Base-by-base conservation (phyloP, 148 eudicot species). In the Dysphania ambrosioides region DNA sequence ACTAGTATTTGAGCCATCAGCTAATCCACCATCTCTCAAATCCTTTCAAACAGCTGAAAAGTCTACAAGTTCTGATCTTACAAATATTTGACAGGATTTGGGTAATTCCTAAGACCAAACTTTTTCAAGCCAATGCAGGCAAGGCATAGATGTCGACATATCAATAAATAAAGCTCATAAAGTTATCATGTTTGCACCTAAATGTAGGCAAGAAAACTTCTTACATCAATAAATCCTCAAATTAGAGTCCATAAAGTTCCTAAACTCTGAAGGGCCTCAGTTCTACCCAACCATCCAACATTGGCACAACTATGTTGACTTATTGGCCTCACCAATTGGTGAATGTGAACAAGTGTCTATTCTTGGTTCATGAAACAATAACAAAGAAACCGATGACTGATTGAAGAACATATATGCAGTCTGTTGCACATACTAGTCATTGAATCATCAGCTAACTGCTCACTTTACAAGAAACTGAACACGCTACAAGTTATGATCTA, bases 1-100 rank as follows among this genome's bases (percentile, higher is more conserved):
- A 21, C 47, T n/a, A 56, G 63, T 56, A 23, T n/a, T 71, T 21
- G 21, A 55, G 63, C 31, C 74, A 71, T 55, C 73, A 51, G 18
- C 15, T 57, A n/a, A n/a, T n/a, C n/a, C n/a, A 6, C 31, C 51
- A 72, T 23, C 8, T 27, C 51, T 36, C 31, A 40, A 18, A 42
- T 11, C 27, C 27, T 59, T 59, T 29, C 26, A 2, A 47, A 47
- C 18, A 21, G 4, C 18, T 47, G 1, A 47, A 11, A 59, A 6
- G 7, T 53, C 9, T n/a, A 1, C 21, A 6, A 24, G 6, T 4
- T n/a, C 58, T n/a, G n/a, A n/a, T n/a, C n/a, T n/a, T n/a, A n/a
- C n/a, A 6, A n/a, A 53, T 12, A 53, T 35, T 2, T 60, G 12
- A 60, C 36, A 60, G 16, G 21, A 29, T 60, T 60, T 60, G 12